Evolutionary conservation across 331 rosid genomes (phyloP).

Genomic region (Spiraea crenata): DNA sequence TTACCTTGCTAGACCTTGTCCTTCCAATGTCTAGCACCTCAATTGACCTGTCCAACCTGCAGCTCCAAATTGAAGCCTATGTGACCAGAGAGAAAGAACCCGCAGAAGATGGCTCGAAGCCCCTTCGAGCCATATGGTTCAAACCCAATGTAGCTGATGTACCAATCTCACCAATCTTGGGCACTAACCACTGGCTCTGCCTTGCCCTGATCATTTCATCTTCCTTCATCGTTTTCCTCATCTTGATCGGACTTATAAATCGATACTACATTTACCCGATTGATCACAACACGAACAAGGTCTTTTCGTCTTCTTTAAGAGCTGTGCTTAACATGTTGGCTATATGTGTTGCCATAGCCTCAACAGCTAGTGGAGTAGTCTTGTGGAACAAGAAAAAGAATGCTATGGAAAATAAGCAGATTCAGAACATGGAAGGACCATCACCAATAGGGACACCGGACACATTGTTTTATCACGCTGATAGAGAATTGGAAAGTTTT

Average conservation of each 20-base stretch:
- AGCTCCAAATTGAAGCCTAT: constrained; percentile 54
- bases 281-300: constrained; percentile 42
- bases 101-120: constrained; percentile 2
- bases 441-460: constrained; percentile 39
- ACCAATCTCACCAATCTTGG: constrained; percentile 50
- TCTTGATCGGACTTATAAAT: constrained; percentile 47
- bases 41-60: constrained; percentile 31
- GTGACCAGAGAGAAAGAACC: constrained; percentile 58
- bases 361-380: constrained; percentile 39
- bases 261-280: constrained; percentile 55
- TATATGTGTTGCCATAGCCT: constrained; percentile 44
- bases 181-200: constrained; percentile 71
- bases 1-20: constrained; percentile 57
- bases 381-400: constrained; percentile 48
- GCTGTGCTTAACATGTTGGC: constrained; percentile 43
- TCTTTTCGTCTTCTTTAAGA: constrained; percentile 33
- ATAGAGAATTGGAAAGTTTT: constrained; percentile 62
- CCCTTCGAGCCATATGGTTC: constrained; percentile 35
- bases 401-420: constrained; percentile 42
- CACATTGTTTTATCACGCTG: constrained; percentile 35
- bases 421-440: constrained; percentile 47
- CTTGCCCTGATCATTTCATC: constrained; percentile 55
- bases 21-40: constrained; percentile 49
- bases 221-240: constrained; percentile 55
- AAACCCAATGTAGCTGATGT: constrained; percentile 49